These are phyloP conservation scores for Hansenula anomala DNA, from an alignment of 1,139 yeast species.

Conservation along the genomic window DNA sequence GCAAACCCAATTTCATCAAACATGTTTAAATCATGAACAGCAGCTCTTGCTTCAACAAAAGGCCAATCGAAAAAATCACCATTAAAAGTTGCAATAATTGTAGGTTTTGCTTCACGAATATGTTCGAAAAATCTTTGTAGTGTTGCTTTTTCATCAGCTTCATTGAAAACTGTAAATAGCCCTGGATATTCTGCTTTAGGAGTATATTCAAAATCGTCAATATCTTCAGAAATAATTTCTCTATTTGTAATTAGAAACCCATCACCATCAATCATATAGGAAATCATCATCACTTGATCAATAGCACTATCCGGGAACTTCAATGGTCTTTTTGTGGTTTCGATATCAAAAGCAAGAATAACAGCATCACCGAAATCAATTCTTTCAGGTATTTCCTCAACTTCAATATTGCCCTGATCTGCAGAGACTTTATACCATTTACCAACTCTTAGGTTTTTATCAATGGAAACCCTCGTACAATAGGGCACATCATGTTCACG, in stretches of 20 bases:
- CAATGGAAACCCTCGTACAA: constrained; percentile 93
- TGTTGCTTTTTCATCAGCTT: constrained; percentile 74
- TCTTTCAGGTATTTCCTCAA: constrained; percentile 64
- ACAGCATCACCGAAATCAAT: constrained; percentile 98
- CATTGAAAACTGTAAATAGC: constrained; percentile 83
- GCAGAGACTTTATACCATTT: constrained; percentile 90
- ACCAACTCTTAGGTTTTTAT: constrained; percentile 80
- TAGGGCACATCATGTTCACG: constrained; percentile 96
- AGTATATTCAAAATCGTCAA: constrained; percentile 95
- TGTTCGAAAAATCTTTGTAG: constrained; percentile 83
- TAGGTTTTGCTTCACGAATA: constrained; percentile 80
- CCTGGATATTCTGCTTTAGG: constrained; percentile 98
- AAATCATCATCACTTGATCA: constrained; percentile 99
- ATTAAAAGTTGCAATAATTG: constrained; percentile 94
- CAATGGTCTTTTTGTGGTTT: constrained; percentile 93
- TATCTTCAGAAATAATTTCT: constrained; percentile 90
- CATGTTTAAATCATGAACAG: constrained; percentile 82
- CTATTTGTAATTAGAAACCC: constrained; percentile 92
- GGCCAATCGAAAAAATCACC: constrained; percentile 99
- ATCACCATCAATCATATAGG: constrained; percentile 98
- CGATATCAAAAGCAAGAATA: constrained; percentile 94
- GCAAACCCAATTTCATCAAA: constrained; percentile 93
- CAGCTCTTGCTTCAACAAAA: constrained; percentile 84
- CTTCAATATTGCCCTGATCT: constrained; percentile 46
- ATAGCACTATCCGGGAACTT: constrained; percentile 90